Conservation (phyloP, 441 rosid genomes). For the Brassica hybrid region DNA sequence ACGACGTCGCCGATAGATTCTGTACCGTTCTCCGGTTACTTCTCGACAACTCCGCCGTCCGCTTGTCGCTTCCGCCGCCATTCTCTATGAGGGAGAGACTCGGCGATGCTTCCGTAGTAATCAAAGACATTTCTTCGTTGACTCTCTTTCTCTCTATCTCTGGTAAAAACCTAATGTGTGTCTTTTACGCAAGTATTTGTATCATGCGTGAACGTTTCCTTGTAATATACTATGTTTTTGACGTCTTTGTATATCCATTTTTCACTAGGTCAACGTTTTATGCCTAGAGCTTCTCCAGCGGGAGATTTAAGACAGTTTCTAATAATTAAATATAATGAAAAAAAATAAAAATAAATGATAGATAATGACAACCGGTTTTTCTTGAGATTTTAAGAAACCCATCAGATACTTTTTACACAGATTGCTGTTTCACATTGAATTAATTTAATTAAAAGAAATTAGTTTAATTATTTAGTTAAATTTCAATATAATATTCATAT, state of each 20-base stretch:
- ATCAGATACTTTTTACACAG: no score
- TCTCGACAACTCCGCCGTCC: constrained; percentile 37
- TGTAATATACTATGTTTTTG: not conserved
- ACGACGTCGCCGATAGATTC: constrained; percentile 82
- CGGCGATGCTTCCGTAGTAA: constrained; percentile 29
- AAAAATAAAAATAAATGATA: no score
- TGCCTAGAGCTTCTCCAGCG: not conserved
- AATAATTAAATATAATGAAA: no score
- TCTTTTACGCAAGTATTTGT: not conserved
- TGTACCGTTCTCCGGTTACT: constrained; percentile 58
- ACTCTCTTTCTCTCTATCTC: constrained; percentile 13
- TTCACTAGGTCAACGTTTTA: constrained; percentile 5
- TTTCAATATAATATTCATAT: no score
- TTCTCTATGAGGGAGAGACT: constrained; percentile 33
- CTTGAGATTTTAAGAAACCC: no score
- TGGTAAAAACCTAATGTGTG: not conserved
- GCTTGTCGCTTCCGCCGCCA: constrained; percentile 28
- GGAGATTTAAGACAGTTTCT: no score
- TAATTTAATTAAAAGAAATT: no score
- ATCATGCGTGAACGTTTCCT: constrained; percentile 1
- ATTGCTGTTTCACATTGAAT: no score
- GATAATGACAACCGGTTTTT: no score
- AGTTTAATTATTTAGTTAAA: no score
- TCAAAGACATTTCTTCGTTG: constrained; percentile 40
- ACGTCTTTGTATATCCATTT: constrained; percentile 19